Evolutionary conservation across 78 protist species (phyloP), one percentile per base, ranked within the genome.

Genomic region (Dictyostelium citrinum): DNA sequence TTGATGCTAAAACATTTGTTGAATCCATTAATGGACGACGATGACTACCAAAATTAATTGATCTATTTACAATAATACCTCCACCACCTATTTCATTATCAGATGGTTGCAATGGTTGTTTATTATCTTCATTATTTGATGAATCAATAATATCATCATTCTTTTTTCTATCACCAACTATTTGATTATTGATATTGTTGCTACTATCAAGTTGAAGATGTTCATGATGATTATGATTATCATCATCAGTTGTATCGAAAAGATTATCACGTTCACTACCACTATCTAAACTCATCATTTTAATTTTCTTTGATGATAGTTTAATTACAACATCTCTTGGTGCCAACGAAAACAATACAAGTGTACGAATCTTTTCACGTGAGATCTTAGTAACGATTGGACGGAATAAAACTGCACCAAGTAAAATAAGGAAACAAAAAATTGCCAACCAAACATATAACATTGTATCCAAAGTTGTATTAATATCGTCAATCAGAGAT

Each of bases 331-430:
- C 27, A 70, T 77, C 84, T 41, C 79, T 55, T n/a, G 92, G 92
- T 11, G 92, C 92, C 29, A 86, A 20, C 4, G 92, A 71, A 75
- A 86, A 86, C 0, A 86, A 31, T 22, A 86, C 55, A 6, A 86
- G 17, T 0, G 92, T 86, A 14, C 79, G 43, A 37, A 86, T 43
- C 39, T 76, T 86, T 31, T 86, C 92, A n/a, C 75, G n/a, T 6
- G 92, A 46, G n/a, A 86, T 86, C 5, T 70, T 61, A 7, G 58
- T 31, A 1, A 86, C 92, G 9, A 86, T 58, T 8, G 92, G 83
- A 14, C 92, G 37, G 67, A 86, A 77, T 20, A 86, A 27, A 11
- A 64, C 2, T 1, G 33, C 78, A 10, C 83, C 92, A 6, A 86
- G 4, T 0, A 86, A 1, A 9, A 64, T 2, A 4, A 86, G 35